phyloP scores from a whole-genome alignment of 345 rosid species.

The Gossypium bickii region DNA sequence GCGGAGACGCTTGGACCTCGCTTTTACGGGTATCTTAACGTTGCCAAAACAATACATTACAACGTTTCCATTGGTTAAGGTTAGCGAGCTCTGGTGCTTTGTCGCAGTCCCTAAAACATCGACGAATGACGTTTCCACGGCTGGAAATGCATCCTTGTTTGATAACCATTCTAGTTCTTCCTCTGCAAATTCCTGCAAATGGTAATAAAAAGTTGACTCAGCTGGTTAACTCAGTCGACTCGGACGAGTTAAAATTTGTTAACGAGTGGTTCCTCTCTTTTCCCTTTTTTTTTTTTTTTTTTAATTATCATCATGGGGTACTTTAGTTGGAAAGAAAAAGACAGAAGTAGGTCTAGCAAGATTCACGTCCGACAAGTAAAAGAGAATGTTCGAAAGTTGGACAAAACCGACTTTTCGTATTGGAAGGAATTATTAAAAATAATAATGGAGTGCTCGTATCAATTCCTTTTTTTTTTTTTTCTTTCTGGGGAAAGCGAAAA shows the following conservation, averaged over 20 bases:
- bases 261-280: neutral
- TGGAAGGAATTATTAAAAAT: neutral
- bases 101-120: slow-evolving; percentile 23
- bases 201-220: neutral
- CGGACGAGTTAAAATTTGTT: slow-evolving; percentile 5
- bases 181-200: slow-evolving; percentile 49
- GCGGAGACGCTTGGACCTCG: slow-evolving; percentile 57
- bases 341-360: neutral
- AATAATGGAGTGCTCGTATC: neutral
- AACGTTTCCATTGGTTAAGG: slow-evolving; percentile 19
- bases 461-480: no score
- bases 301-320: neutral
- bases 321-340: neutral
- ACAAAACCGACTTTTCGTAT: slow-evolving; percentile 13
- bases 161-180: slow-evolving; percentile 87
- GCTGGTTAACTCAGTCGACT: slow-evolving; percentile 16
- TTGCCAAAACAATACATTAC: slow-evolving; percentile 42
- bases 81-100: slow-evolving; percentile 57
- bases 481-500: neutral
- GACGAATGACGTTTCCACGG: slow-evolving; percentile 49
- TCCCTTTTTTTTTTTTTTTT: neutral
- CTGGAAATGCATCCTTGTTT: slow-evolving; percentile 70
- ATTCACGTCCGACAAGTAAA: neutral
- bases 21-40: slow-evolving; percentile 44
- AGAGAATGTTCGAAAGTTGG: neutral